phyloP scores from a whole-genome alignment of 768 basidiomycete species.

The Lentinus tigrinus region DNA sequence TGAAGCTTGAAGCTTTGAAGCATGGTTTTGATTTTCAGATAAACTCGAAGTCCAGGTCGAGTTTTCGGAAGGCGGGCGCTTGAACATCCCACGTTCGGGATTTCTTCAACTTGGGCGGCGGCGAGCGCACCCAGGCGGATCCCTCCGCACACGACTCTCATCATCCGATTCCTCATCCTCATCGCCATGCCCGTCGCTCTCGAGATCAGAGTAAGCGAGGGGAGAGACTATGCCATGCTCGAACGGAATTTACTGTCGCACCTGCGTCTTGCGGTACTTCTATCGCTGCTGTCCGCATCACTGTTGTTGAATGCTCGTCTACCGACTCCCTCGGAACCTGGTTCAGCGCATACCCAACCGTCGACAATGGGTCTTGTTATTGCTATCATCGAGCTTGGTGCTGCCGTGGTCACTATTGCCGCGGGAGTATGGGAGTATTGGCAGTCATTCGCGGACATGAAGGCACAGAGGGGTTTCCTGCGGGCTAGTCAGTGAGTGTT shows the following conservation, averaged over 20 bases:
- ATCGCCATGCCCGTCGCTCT: conserved; percentile 20
- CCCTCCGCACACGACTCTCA: neutral
- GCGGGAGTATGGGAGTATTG: conserved; percentile 71
- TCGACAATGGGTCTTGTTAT: conserved; percentile 42
- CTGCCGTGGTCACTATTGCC: conserved; percentile 51
- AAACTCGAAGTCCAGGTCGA: too few relatives aligned
- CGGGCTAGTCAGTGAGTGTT: conserved; percentile 51
- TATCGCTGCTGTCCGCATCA: conserved; percentile 63
- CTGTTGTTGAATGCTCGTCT: conserved; percentile 62
- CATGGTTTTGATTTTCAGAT: too few relatives aligned
- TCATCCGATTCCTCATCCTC: neutral
- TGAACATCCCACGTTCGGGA: too few relatives aligned
- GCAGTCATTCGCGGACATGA: conserved; percentile 53
- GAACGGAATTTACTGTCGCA: conserved; percentile 75
- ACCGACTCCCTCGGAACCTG: conserved; percentile 25
- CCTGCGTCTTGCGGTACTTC: conserved; percentile 61
- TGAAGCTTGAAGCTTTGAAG: too few relatives aligned
- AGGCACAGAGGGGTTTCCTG: conserved; percentile 59
- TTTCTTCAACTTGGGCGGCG: too few relatives aligned
- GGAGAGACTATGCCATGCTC: conserved; percentile 79
- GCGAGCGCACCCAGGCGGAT: too few relatives aligned
- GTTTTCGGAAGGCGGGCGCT: too few relatives aligned
- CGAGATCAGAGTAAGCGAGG: conserved; percentile 39
- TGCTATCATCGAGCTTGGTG: conserved; percentile 51
- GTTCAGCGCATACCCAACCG: conserved; percentile 21